Evolutionary conservation across 768 basidiomycete genomes (phyloP), one percentile per base, ranked within the genome.

Genomic region (Serpula lacrymans): DNA sequence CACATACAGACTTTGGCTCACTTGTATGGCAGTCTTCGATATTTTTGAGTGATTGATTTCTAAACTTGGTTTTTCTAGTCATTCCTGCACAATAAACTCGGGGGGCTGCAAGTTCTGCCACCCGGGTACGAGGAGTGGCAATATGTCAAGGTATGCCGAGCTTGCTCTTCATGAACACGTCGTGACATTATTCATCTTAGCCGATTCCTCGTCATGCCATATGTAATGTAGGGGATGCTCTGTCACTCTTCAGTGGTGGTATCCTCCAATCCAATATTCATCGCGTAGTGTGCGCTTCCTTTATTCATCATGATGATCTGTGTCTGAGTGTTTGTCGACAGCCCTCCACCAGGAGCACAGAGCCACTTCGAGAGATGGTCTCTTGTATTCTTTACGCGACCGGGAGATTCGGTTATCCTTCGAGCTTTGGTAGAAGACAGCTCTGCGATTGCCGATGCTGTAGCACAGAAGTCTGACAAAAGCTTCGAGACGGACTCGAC

Each of bases 1-100:
- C 77, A 2, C 84, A 86, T 53, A 84, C 82, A 3, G 84, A 84
- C 57, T 85, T 84, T 47, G 82, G 83, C n/a, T 79, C 78, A n/a
- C 54, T 84, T 42, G 81, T 82, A 74, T 30, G 7, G 10, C 29
- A 6, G 17, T 20, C 10, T 17, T 6, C 13, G 27, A 2, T 21
- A 33, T 22, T 23, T 16, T 8, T 33, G 21, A n/a, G 40, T 16
- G n/a, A 42, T 4, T 20, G 38, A 27, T 2, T 5, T 14, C 9
- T 9, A 27, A 24, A 16, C 8, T 26, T 40, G 18, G n/a, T 14
- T 10, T 36, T n/a, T 4, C 7, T 42, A 81, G 76, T 79, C 80
- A 0, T 78, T 85, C 64, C 62, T 87, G 42, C 80, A 84, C 50
- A 86, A 85, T 53, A 71, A 70, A 2, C 71, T 85, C 0, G 84